These are phyloP conservation scores for Haematococcus sp. DNA, from an alignment of 139 green algal species.

Conservation along the genomic window DNA sequence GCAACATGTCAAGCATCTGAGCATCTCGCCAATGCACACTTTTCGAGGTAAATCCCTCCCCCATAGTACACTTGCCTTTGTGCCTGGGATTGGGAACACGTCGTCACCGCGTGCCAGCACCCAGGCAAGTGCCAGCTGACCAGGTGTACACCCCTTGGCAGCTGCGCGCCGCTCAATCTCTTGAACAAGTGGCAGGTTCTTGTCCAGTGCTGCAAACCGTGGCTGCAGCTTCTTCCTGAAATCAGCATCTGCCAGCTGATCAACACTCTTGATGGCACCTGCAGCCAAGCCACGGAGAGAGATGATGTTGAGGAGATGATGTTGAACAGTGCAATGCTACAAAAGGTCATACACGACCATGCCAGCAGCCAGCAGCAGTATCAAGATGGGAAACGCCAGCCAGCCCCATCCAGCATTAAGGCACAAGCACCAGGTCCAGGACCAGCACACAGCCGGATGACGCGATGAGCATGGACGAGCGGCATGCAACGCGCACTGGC, in stretches of 20 bases:
- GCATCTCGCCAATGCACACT: too few relatives aligned
- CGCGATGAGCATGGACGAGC: too few relatives aligned
- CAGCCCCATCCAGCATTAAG: too few relatives aligned
- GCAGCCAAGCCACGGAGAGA: conserved; percentile 8
- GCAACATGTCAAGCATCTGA: too few relatives aligned
- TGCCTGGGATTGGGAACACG: conserved; percentile 74
- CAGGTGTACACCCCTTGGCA: conserved; percentile 59
- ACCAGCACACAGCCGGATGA: too few relatives aligned
- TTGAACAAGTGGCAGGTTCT: conserved; percentile 67
- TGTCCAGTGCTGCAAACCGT: conserved; percentile 2
- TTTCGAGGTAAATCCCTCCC: too few relatives aligned
- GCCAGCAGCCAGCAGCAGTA: neutral
- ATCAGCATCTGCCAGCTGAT: conserved; percentile 1
- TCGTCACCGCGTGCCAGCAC: conserved; percentile 62
- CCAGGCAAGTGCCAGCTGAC: conserved; percentile 79
- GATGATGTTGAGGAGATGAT: too few relatives aligned
- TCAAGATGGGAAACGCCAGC: too few relatives aligned
- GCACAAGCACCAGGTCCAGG: too few relatives aligned
- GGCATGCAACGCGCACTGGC: too few relatives aligned
- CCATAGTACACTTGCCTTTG: conserved; percentile 31
- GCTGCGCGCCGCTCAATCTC: conserved; percentile 48
- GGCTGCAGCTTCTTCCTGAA: neutral
- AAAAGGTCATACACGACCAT: neutral
- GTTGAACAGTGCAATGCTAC: too few relatives aligned
- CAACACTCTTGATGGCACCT: neutral